Percentiles rank a stretch among this genome's conserved stretches.
phyloP scores from a whole-genome alignment of 371 early-diverging fungal genomes.

The Mycotypha africana region DNA sequence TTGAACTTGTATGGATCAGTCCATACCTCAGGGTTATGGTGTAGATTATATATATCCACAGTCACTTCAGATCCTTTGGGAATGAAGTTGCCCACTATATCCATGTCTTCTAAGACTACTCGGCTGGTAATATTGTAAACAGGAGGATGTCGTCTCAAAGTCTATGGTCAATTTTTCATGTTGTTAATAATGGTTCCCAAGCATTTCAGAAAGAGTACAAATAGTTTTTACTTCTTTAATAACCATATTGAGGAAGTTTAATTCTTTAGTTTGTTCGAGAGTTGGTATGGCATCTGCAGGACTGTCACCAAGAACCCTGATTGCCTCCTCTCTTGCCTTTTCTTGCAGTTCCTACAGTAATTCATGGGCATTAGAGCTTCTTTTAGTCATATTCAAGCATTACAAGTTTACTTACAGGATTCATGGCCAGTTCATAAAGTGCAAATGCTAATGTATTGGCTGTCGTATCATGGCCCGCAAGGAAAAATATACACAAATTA shows the following conservation, averaged over 20 bases:
- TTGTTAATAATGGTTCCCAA: too few species aligned
- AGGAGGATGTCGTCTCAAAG: slow-evolving; percentile 8
- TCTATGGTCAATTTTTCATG: too few species aligned
- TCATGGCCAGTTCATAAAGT: slow-evolving; percentile 24
- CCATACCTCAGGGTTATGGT: slow-evolving; percentile 28
- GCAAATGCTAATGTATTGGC: slow-evolving; percentile 19
- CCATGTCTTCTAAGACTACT: slow-evolving; percentile 29
- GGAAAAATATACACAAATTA: slow-evolving; percentile 14
- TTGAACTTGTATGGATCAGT: slow-evolving; percentile 2
- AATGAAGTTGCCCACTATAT: slow-evolving; percentile 30
- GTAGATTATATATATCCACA: slow-evolving; percentile 31
- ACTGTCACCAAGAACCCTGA: slow-evolving; percentile 8
- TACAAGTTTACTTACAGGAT: slow-evolving; percentile 20
- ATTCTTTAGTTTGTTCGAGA: slow-evolving; percentile 26
- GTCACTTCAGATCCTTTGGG: slow-evolving; percentile 38
- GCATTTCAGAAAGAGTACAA: too few species aligned
- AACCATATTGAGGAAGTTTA: slow-evolving; percentile 38
- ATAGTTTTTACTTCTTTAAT: slow-evolving; percentile 30
- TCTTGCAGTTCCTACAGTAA: slow-evolving; percentile 18
- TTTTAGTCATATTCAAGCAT: too few species aligned
- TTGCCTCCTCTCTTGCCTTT: slow-evolving; percentile 10
- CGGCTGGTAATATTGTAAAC: slow-evolving; percentile 2
- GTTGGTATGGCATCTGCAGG: slow-evolving; percentile 16
- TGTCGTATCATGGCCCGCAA: slow-evolving; percentile 33
- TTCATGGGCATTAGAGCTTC: too few species aligned